A percentile compares a stretch with the other conserved stretches of the same genome.
These are phyloP conservation scores for Triticum turgidum DNA, from an alignment of 176 grass and related monocot genomes.

Conservation along the genomic window DNA sequence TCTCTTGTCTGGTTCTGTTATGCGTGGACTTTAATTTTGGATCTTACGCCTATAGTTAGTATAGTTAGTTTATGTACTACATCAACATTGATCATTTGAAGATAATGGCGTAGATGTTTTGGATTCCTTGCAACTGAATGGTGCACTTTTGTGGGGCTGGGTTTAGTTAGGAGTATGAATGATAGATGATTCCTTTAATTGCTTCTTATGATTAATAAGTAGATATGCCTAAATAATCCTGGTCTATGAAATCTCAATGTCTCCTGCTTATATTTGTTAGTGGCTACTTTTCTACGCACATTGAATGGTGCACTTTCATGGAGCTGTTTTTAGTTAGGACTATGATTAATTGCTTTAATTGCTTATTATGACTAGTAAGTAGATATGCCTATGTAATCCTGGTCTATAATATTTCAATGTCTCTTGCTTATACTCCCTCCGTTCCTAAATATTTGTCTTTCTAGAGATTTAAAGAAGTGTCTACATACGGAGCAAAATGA, in stretches of 20 bases:
- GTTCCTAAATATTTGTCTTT: too few species aligned
- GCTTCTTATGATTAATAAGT: background rate
- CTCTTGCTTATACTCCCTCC: background rate
- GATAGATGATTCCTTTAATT: slow-evolving; percentile 7
- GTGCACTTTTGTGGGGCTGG: background rate
- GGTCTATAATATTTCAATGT: background rate
- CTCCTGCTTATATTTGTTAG: slow-evolving; percentile 4
- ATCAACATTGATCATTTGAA: background rate
- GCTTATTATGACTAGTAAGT: background rate
- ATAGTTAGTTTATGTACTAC: background rate
- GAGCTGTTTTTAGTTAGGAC: background rate
- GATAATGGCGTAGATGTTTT: slow-evolving; percentile 2
- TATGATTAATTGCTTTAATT: background rate
- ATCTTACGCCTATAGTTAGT: background rate
- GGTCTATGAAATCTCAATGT: background rate
- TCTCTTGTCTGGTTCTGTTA: slow-evolving; percentile 34
- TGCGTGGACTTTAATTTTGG: slow-evolving; percentile 14
- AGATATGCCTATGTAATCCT: background rate
- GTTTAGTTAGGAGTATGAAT: slow-evolving; percentile 8
- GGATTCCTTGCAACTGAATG: background rate
- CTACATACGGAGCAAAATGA: too few species aligned
- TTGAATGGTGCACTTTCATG: background rate
- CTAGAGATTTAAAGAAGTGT: too few species aligned
- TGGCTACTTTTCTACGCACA: background rate
- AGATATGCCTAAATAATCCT: background rate